Evolutionary conservation across 352 stramenopile genomes (phyloP).

Genomic region (Globisporangium spiculum): DNA sequence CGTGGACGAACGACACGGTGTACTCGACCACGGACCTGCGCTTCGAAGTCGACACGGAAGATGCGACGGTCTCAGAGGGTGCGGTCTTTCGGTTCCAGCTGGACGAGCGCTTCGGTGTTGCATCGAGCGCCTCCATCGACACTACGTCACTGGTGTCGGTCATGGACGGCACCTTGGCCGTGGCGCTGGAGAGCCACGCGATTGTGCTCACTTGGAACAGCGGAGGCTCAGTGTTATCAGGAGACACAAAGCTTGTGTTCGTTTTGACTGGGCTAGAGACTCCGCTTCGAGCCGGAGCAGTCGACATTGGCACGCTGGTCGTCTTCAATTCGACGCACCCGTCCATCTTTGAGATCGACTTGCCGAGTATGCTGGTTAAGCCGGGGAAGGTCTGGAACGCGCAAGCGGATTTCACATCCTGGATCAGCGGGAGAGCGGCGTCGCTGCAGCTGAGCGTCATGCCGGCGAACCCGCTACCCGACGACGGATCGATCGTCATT

Average conservation of each 20-base stretch:
- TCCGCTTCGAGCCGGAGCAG: constrained; percentile 10
- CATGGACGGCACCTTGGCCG: constrained; percentile 26
- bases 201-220: constrained; percentile 22
- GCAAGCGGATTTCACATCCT: constrained; percentile 15
- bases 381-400: constrained; percentile 30
- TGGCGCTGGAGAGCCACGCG: constrained; percentile 19
- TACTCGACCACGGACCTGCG: constrained; percentile 16
- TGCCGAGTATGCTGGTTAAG: constrained; percentile 22
- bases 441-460: constrained; percentile 30
- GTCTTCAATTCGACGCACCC: constrained; percentile 19
- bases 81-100: constrained; percentile 31
- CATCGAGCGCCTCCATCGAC: constrained; percentile 21
- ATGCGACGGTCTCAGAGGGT: constrained; percentile 25
- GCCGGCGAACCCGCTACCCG: constrained; percentile 31
- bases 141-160: constrained; percentile 10
- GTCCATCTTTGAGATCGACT: constrained; percentile 2
- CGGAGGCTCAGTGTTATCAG: constrained; percentile 12
- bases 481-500: constrained; percentile 38
- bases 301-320: constrained; percentile 21
- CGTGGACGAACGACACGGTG: constrained; percentile 34
- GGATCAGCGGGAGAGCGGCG: constrained; percentile 39
- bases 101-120: constrained; percentile 22
- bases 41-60: constrained; percentile 25
- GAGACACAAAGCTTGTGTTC: constrained; percentile 13
- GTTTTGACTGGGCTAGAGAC: constrained; percentile 14